Conservation (phyloP, 495 filamentous ascomycete genomes). For the Penicillium verhagenii region DNA sequence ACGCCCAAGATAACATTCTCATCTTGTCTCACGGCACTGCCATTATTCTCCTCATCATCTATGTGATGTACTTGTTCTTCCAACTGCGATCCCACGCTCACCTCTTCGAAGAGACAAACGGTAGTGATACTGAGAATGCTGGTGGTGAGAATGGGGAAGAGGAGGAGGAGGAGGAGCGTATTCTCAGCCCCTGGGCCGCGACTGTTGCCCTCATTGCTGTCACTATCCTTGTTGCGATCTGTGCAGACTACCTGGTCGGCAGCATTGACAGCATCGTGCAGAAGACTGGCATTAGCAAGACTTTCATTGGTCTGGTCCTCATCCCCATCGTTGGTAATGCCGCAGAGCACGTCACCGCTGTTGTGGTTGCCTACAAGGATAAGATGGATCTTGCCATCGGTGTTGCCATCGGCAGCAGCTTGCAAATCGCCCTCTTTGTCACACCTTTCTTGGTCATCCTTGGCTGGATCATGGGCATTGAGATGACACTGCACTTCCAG, state of each 20-base stretch:
- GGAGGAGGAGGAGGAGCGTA: constrained; percentile 54
- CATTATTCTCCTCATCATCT: constrained; percentile 84
- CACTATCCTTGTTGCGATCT: constrained; percentile 82
- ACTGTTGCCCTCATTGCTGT: constrained; percentile 67
- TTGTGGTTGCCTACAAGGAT: constrained; percentile 86
- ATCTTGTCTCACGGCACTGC: constrained; percentile 86
- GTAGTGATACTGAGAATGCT: constrained; percentile 34
- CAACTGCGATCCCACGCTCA: constrained; percentile 78
- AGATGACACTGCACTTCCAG: constrained; percentile 92
- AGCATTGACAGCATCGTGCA: constrained; percentile 88
- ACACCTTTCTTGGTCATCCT: constrained; percentile 89
- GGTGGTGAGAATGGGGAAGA: constrained; percentile 38
- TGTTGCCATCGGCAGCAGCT: constrained; percentile 87
- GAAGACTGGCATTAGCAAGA: constrained; percentile 84
- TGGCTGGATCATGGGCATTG: constrained; percentile 80
- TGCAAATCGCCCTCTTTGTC: constrained; percentile 93
- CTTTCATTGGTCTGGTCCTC: constrained; percentile 92
- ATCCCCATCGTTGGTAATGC: constrained; percentile 98
- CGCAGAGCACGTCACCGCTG: constrained; percentile 93
- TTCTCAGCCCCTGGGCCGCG: constrained; percentile 72
- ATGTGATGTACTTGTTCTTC: constrained; percentile 88
- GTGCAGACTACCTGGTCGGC: constrained; percentile 90
- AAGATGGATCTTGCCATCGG: constrained; percentile 98
- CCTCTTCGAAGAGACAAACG: constrained; percentile 70
- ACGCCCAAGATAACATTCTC: constrained; percentile 58